Percentiles rank a stretch among this genome's conserved stretches.
Evolutionary conservation across 2,329 filamentous ascomycete genomes (phyloP).

Genomic region (Phialophora expanda): DNA sequence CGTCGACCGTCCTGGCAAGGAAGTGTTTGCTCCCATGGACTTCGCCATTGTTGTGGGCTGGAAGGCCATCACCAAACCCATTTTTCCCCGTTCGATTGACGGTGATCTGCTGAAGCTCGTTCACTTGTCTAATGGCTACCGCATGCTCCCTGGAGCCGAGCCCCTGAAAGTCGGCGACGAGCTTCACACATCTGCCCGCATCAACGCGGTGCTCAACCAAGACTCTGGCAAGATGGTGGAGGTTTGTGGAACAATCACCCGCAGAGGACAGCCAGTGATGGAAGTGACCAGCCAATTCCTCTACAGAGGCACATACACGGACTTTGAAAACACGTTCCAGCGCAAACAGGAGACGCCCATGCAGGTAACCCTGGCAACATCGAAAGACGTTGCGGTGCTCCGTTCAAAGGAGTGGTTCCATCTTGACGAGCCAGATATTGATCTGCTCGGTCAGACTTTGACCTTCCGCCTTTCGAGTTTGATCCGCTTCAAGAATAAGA

Average conservation of each 20-base stretch:
- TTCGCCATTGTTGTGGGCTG: constrained; percentile 97
- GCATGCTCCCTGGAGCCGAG: constrained; percentile 94
- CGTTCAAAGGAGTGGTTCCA: constrained; percentile 98
- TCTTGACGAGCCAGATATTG: constrained; percentile 79
- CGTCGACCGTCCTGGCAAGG: constrained; percentile 91
- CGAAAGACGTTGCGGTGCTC: constrained; percentile 90
- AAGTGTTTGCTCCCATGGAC: constrained; percentile 96
- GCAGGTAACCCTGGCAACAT: constrained; percentile 84
- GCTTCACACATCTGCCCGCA: constrained; percentile 88
- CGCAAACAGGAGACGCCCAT: constrained; percentile 95
- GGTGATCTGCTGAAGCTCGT: constrained; percentile 95
- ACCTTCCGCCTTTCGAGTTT: constrained; percentile 95
- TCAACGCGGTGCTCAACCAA: constrained; percentile 98
- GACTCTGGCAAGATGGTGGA: constrained; percentile 99
- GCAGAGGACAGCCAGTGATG: constrained; percentile 86
- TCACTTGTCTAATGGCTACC: constrained; percentile 95
- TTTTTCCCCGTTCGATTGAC: constrained; percentile 95
- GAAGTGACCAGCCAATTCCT: constrained; percentile 98
- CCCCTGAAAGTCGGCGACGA: constrained; percentile 95
- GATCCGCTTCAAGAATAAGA: constrained; percentile 92
- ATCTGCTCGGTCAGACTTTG: constrained; percentile 89
- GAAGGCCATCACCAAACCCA: constrained; percentile 99
- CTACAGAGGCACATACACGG: constrained; percentile 89
- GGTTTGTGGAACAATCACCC: constrained; percentile 94
- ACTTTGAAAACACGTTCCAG: constrained; percentile 98